Base-by-base conservation (phyloP, 441 rosid genomes). In the Macaranga tanarius region DNA sequence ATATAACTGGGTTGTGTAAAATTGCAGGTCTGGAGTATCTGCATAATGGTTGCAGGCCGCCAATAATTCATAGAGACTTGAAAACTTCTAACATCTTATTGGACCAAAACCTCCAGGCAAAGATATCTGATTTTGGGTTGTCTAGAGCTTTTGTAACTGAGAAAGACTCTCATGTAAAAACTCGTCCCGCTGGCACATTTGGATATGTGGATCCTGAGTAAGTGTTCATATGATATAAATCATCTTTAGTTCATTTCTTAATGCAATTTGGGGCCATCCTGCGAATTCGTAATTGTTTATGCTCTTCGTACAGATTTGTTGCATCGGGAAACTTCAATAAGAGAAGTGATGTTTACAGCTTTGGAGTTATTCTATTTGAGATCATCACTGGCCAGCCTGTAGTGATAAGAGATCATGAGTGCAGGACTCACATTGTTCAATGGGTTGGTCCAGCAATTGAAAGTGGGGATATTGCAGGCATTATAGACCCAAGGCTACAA, bases 11-110 rank as follows among this genome's bases (percentile, higher is more conserved):
- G n/a, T n/a, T n/a, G n/a, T 66, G 48, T n/a, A n/a, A 22, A 56
- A 11, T 28, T 60, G 28, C 77, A 86, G 88, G 90, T 11, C 64
- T 88, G 79, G 90, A 84, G 65, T 88, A 86, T 23, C 78, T 88
- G 23, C 92, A 86, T 72, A 75, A 44, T 17, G 87, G 87, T n/a
- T 88, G 92, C 83, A 82, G 72, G 80, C 90, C 92, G 2, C 81
- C 86, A 0, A 82, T 85, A 74, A 74, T 88, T 59, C 88, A 88
- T 47, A 80, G 90, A 80, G 89, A 88, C 75, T 62, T 86, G 25
- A 86, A 88, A 73, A 77, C 86, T 28, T 23, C 89, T 20, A 87
- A 84, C 80, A 84, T 87, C 70, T 70, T 88, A 62, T 57, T 88
- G 23, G 72, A 79, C 28, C 83, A 78, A 57, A 84, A 73, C 3